phyloP scores from a whole-genome alignment of 495 filamentous ascomycete genomes.

The Acidomyces sp. region DNA sequence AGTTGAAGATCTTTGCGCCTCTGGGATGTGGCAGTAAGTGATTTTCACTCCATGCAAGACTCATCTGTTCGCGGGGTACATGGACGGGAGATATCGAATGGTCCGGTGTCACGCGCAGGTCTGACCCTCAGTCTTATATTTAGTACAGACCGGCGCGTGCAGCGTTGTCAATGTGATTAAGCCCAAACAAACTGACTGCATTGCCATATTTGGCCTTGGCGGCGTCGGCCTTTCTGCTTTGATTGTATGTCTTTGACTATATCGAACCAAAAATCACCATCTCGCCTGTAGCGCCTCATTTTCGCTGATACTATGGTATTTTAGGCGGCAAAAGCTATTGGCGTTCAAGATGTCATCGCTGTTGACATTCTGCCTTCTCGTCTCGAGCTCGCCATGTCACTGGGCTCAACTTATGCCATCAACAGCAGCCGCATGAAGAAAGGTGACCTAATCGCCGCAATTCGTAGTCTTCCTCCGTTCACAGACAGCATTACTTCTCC shows the following conservation, averaged over 20 bases:
- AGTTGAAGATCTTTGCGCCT: conserved; percentile 26
- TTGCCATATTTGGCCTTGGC: conserved; percentile 19
- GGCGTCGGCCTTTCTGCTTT: conserved; percentile 21
- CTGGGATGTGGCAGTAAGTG: conserved; percentile 35
- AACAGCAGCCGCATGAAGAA: conserved; percentile 7
- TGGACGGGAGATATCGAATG: too few relatives aligned
- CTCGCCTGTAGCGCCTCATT: neutral
- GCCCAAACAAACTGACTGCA: conserved; percentile 7
- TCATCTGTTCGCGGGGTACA: too few relatives aligned
- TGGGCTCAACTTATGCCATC: conserved; percentile 20
- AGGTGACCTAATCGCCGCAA: neutral
- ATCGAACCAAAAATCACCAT: too few relatives aligned
- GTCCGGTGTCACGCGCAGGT: too few relatives aligned
- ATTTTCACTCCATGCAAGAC: too few relatives aligned
- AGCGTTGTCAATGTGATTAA: conserved; percentile 13
- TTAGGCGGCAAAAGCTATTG: conserved; percentile 17
- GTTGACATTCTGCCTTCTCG: conserved; percentile 16
- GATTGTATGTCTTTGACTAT: conserved; percentile 10
- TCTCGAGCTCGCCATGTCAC: conserved; percentile 12
- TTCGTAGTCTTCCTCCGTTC: too few relatives aligned
- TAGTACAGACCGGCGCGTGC: conserved; percentile 31
- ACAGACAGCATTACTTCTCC: too few relatives aligned
- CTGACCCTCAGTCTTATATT: too few relatives aligned
- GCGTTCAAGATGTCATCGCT: conserved; percentile 16
- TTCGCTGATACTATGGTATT: neutral